Evolutionary conservation across 2,329 filamentous ascomycete species (phyloP), one percentile per base, ranked within the genome.

Genomic region (Coleophoma crateriformis): DNA sequence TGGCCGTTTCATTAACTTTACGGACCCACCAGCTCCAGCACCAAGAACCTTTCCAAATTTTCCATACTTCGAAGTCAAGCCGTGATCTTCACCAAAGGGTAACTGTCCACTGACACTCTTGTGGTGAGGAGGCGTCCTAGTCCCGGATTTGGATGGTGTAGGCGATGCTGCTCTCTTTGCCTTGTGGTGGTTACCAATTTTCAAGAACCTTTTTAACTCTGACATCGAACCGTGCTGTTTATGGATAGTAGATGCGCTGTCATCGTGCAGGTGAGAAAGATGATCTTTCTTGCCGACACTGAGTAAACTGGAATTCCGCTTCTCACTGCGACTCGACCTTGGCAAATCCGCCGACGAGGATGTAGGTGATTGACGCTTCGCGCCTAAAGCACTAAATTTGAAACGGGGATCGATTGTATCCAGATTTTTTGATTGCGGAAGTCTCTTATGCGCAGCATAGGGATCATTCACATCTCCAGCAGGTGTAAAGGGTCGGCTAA

Each of bases 191-290:
- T 81, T 79, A 47, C 85, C 81, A 53, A 90, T 84, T 68, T 85
- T 94, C 75, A 99, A 95, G 67, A 99, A 99, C n/a, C 94, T 81
- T 71, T 96, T 96, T 53, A 99, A 70, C 61, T 97, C 92, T 3
- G 88, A 85, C 87, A 97, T 97, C 5, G 94, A 96, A 19, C 87
- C 84, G 52, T 88, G 82, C 46, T 78, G 75, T 54, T 71, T 76
- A 53, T 77, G 75, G 2, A 70, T 70, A 48, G 71, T 70, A 35
- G 71, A 64, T 57, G 63, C 64, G 55, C 65, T 67, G 19, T 81
- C 72, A 48, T 73, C 68, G 42, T 78, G 71, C 40, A 68, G 59
- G 46, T 72, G 67, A 20, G 73, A 50, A 7, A 59, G 48, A 37
- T 59, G 56, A 32, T 84, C 77, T 54, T 80, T 77, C 48, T 61